Evolutionary conservation across 1,284 basidiomycete genomes (phyloP), one percentile per base, ranked within the genome.

Genomic region (Caloboletus firmus): DNA sequence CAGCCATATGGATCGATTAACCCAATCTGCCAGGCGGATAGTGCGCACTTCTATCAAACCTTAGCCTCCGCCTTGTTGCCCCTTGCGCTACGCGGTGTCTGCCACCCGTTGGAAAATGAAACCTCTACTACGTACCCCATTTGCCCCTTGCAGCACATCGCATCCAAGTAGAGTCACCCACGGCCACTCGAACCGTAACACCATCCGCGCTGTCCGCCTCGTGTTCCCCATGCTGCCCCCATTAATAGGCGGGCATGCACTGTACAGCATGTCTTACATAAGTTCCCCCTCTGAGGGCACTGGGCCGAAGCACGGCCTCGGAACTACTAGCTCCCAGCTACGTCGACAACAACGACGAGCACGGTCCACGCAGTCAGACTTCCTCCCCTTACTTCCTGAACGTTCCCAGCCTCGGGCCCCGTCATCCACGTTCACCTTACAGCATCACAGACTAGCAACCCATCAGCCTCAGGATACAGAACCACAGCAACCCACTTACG

Each of bases 231-330:
- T 58, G 57, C 42, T 47, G 22, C 41, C 43, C 22, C 47, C 43
- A 58, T 43, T 43, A 26, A 52, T 30, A 34, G 32, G 9, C 32
- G n/a, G 34, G 17, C 17, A 57, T 57, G 9, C 28, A 9, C 28
- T 30, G 28, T 30, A 20, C 32, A 53, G 55, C 53, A 51, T 31
- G 17, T 22, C 45, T 58, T 59, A 54, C 62, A 60, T 68, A 68
- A 45, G n/a, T 49, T 62, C 41, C 26, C 34, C 43, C 40, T n/a
- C 42, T 10, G 24, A 37, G 31, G 45, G 31, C 43, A n/a, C 56
- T 48, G n/a, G n/a, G n/a, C 30, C 36, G 57, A 55, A 30, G 11
- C 52, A 32, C 51, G 20, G 15, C 28, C 28, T 30, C 43, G 26
- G 48, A 52, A 39, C 22, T 57, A n/a, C n/a, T n/a, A n/a, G 18